Conservation (phyloP, 148 eudicot genomes). For the Amaranthus cruentus region DNA sequence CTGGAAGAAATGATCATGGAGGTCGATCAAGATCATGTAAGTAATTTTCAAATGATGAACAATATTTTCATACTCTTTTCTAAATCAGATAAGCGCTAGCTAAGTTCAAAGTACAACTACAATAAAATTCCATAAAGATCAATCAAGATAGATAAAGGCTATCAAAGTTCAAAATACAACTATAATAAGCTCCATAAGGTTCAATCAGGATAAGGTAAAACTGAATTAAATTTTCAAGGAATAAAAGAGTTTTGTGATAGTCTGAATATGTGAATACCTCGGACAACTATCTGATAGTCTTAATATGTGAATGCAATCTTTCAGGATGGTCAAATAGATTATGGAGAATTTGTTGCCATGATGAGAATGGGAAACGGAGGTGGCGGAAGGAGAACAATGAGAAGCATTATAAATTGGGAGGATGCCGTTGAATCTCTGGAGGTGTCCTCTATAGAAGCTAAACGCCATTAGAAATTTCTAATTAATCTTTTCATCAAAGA, state of each 20-base stretch:
- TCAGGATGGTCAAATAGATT: constrained; percentile 77
- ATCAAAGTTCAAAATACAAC: too few species aligned
- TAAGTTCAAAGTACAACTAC: too few species aligned
- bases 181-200: too few species aligned
- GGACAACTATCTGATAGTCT: background rate
- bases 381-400: constrained; percentile 51
- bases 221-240: too few species aligned
- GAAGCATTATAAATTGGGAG: constrained; percentile 45
- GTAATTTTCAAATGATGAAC: constrained; percentile 4
- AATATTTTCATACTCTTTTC: too few species aligned
- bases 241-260: too few species aligned
- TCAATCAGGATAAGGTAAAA: too few species aligned
- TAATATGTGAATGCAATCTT: constrained; percentile 10
- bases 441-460: constrained; percentile 16
- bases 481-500: background rate
- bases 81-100: too few species aligned
- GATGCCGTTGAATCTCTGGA: constrained; percentile 34
- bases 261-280: too few species aligned
- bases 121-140: too few species aligned
- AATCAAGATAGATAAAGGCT: too few species aligned
- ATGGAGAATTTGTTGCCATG: constrained; percentile 69
- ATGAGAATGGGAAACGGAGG: constrained; percentile 63
- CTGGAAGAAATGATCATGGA: constrained; percentile 69
- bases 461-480: background rate
- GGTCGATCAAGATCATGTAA: constrained; percentile 71